phyloP scores from a whole-genome alignment of 768 basidiomycete genomes.

The Suillus discolor region DNA sequence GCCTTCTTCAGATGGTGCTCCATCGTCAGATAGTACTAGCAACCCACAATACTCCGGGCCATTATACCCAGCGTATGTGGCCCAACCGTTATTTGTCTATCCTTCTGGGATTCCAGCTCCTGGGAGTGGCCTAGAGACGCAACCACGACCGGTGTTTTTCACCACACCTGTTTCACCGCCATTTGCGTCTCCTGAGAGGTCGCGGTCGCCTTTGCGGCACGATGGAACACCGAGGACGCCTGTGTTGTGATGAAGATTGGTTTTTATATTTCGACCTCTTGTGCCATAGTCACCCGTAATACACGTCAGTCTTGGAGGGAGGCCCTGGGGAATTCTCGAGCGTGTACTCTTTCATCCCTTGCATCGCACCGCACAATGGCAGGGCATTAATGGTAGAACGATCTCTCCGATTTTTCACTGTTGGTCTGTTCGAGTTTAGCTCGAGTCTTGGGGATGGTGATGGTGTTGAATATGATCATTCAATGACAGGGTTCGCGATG shows the following conservation, averaged over 20 bases:
- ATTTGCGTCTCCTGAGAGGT: constrained; percentile 2
- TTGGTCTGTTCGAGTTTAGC: not conserved
- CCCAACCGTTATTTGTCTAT: constrained; percentile 32
- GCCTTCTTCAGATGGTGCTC: constrained; percentile 32
- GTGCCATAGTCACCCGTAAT: not conserved
- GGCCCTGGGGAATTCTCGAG: not conserved
- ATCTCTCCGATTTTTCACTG: not conserved
- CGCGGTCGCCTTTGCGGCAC: constrained; percentile 2
- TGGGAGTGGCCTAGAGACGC: constrained; percentile 11
- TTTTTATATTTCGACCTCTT: not conserved
- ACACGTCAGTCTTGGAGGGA: not conserved
- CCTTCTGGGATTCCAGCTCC: constrained; percentile 34
- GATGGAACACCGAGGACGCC: not conserved
- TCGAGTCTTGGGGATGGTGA: not conserved
- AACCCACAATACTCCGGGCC: constrained; percentile 20
- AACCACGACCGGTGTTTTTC: constrained; percentile 7
- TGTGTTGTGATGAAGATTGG: not conserved
- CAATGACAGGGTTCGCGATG: not conserved
- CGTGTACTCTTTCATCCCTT: not conserved
- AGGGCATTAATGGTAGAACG: not conserved
- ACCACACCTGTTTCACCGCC: constrained; percentile 2
- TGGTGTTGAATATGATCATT: not conserved
- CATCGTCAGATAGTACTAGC: constrained; percentile 34
- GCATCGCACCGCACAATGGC: not conserved
- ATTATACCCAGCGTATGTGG: constrained; percentile 30